Evolutionary conservation across 2,329 filamentous ascomycete species (phyloP).

Genomic region (Arthrobotrys entomopaga): DNA sequence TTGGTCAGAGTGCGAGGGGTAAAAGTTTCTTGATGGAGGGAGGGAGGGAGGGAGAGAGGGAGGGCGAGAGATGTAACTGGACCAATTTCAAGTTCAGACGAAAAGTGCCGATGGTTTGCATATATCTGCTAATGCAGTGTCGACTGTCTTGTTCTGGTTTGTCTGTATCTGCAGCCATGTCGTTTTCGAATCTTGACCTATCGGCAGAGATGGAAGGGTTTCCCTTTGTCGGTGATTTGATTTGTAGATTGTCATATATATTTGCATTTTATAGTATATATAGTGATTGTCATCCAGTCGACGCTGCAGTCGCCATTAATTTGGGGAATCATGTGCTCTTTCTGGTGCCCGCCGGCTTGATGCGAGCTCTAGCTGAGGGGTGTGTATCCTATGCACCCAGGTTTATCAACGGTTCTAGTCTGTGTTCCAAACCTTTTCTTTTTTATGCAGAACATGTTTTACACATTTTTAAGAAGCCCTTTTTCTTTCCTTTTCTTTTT

Average conservation of each 20-base stretch:
- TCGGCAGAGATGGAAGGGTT: neutral
- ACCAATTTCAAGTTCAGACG: conserved; percentile 49
- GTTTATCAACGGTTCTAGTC: conserved; percentile 8
- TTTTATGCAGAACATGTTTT: conserved; percentile 2
- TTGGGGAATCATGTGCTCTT: conserved; percentile 44
- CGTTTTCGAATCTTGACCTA: conserved; percentile 3
- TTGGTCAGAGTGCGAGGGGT: conserved; percentile 29
- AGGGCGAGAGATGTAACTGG: conserved; percentile 15
- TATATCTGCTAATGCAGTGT: conserved; percentile 36
- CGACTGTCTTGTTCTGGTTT: conserved; percentile 11
- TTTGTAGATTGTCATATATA: conserved; percentile 9
- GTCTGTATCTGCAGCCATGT: conserved; percentile 3
- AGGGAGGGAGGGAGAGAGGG: neutral
- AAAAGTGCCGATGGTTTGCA: conserved; percentile 52
- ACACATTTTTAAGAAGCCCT: too few relatives aligned
- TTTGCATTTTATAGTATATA: too few relatives aligned
- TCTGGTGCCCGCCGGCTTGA: conserved; percentile 27
- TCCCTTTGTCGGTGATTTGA: conserved; percentile 13
- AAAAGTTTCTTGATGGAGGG: conserved; percentile 20
- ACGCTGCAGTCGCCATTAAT: conserved; percentile 1
- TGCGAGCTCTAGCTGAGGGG: conserved; percentile 37
- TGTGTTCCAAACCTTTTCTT: conserved; percentile 9
- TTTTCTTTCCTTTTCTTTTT: neutral
- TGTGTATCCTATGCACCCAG: conserved; percentile 5
- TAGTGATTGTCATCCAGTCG: too few relatives aligned